These are phyloP conservation scores for Brassica carinata DNA, from an alignment of 345 rosid species.

Conservation along the genomic window DNA sequence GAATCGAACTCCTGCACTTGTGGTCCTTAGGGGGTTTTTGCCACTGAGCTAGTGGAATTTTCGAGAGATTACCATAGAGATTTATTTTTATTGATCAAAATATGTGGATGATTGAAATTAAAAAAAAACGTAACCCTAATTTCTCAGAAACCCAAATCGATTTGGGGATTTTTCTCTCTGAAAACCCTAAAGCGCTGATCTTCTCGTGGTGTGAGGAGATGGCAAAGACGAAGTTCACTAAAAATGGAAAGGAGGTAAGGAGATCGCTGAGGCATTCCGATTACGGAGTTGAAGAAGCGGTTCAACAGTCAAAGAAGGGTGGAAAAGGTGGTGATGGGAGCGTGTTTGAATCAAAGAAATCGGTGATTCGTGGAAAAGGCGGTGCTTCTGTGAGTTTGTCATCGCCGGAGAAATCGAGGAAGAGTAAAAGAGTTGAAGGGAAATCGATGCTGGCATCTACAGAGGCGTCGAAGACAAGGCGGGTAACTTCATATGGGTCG, in stretches of 20 bases:
- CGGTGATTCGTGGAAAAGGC: not conserved
- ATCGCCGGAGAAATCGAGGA: not conserved
- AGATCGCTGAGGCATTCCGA: not conserved
- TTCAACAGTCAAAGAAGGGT: no score
- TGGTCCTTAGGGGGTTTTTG: no score
- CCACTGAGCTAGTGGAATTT: no score
- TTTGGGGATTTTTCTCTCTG: not conserved
- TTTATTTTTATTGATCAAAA: no score
- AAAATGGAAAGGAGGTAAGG: not conserved
- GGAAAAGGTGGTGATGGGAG: no score
- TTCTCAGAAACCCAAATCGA: not conserved
- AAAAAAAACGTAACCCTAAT: not conserved
- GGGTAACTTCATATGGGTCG: not conserved
- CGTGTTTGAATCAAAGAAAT: no score
- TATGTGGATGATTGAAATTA: no score
- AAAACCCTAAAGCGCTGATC: no score
- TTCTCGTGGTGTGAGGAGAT: not conserved
- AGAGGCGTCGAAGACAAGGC: not conserved
- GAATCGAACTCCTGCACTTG: no score
- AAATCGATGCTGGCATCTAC: not conserved
- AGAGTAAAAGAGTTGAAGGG: not conserved
- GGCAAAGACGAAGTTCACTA: not conserved
- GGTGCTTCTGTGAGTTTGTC: not conserved
- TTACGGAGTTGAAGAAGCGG: not conserved
- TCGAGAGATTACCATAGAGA: no score